Base-by-base conservation (phyloP, 2,329 filamentous ascomycete species). In the Alternaria alternata region DNA sequence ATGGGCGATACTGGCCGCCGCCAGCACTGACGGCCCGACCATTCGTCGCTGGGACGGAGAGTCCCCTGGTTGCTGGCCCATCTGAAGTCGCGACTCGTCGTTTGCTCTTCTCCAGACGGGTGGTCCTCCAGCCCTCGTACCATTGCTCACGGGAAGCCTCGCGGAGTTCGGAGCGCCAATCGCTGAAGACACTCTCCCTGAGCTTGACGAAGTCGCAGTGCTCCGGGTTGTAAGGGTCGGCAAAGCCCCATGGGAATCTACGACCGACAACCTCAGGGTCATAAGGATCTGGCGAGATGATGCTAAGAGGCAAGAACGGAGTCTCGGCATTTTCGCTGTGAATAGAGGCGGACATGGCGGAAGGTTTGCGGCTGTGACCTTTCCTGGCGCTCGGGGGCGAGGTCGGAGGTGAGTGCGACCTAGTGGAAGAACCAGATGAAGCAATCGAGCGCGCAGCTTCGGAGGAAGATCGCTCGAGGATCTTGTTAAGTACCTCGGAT, bases 171-270 rank as follows among this genome's bases (percentile, higher is more conserved):
- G 87, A 87, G 51, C 94, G 90, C 95, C 95, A 99, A 74, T 98
- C 94, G 66, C 84, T 89, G 78, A 99, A 99, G 32, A 99, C 91
- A 7, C 91, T 89, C 61, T 98, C 94, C 81, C 95, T 95, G 68
- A 99, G 86, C 63, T 90, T 90, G 57, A 91, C 84, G 78, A 97
- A 99, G 80, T 99, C 95, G 81, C 95, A 99, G 81, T 99, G 95
- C 70, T 91, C 88, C 30, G 89, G 85, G 72, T 98, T 90, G 82
- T 95, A 94, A 0, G 95, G 95, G 74, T 98, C 93, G 5, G 95
- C 95, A 70, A 97, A 96, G 7, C 95, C 95, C 95, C 95, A 99
- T 0, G 95, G 92, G 77, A 98, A 99, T 66, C 90, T 89, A 61
- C 95, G 91, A 46, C 95, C 95, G 61, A 96, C 82, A 16, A 91